Base-by-base conservation (phyloP, 257 asterid genomes). In the Linaria vulgaris region DNA sequence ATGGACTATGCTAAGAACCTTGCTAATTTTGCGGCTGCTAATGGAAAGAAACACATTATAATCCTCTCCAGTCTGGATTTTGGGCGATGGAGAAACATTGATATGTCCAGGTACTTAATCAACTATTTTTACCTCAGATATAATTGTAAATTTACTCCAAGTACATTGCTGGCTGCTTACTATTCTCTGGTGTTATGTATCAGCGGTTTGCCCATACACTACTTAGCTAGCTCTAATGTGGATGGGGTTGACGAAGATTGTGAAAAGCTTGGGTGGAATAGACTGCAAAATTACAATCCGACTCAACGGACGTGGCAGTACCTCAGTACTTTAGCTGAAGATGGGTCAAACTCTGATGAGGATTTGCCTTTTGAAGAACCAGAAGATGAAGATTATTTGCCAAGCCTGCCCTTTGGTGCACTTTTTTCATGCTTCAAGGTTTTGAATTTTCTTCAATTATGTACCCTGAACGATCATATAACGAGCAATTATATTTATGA, bases 351-450 rank as follows among this genome's bases (percentile, higher is more conserved):
- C 13, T 70, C 69, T 44, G 88, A 87, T 54, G 87, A 89, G 43
- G 92, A 83, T 58, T 83, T 77, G 66, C 71, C 82, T 71, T 61
- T 59, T 24, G 97, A 89, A 72, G 99, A 92, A 57, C 70, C 87
- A 51, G 87, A 71, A 57, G 97, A 92, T 70, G 96, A 87, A 49
- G 99, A 92, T 73, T 92, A 92, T 84, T 73, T 60, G 56, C 81
- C 99, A 66, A 92, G 95, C 73, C 81, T 89, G 82, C 99, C 99
- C 66, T 92, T 89, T 75, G 95, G 97, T 56, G 94, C 99, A 4
- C 83, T 89, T 37, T 92, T 92, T 78, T 89, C 99, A 70, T 82
- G 94, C 76, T 80, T 89, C 68, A 92, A 89, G 97, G 98, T 92
- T 66, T 44, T 76, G 64, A 17, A 47, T 67, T 72, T 34, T 34